Conservation (phyloP, 768 basidiomycete genomes). For the Amanita molliuscula region DNA sequence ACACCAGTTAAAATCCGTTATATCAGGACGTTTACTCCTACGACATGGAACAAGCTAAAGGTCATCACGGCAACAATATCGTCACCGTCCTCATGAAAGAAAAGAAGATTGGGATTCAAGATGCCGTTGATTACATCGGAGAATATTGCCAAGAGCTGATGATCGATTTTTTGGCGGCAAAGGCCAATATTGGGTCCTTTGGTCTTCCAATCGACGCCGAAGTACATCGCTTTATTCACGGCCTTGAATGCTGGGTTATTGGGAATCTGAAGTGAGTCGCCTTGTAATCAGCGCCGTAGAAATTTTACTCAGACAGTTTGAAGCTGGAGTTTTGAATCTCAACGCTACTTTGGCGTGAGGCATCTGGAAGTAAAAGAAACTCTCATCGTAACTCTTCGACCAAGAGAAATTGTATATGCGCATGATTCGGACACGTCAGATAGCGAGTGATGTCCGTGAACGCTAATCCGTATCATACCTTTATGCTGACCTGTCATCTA, state of each 20-base stretch:
- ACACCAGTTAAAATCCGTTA: conserved; percentile 2
- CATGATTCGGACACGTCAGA: conserved; percentile 26
- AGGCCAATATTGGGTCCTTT: conserved; percentile 37
- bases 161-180: conserved; percentile 35
- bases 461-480: not conserved
- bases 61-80: conserved; percentile 56
- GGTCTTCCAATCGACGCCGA: conserved; percentile 37
- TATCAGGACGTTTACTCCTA: conserved; percentile 61
- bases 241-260: conserved; percentile 47
- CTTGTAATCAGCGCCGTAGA: conserved; percentile 4
- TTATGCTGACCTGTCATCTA: conserved; percentile 1
- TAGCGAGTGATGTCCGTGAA: conserved; percentile 19
- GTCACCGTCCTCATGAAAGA: conserved; percentile 59
- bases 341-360: conserved; percentile 54
- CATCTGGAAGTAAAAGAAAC: conserved; percentile 42
- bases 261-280: conserved; percentile 44
- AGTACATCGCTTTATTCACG: conserved; percentile 42
- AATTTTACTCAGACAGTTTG: conserved; percentile 14
- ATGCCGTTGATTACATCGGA: conserved; percentile 49
- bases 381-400: conserved; percentile 33
- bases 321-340: conserved; percentile 59
- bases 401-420: conserved; percentile 20
- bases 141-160: conserved; percentile 38
- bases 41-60: conserved; percentile 62
- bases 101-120: conserved; percentile 41